Evolutionary conservation across 192 early-diverging fungal species (phyloP), one percentile per base, ranked within the genome.

Genomic region (Rhizophlyctis rosea): DNA sequence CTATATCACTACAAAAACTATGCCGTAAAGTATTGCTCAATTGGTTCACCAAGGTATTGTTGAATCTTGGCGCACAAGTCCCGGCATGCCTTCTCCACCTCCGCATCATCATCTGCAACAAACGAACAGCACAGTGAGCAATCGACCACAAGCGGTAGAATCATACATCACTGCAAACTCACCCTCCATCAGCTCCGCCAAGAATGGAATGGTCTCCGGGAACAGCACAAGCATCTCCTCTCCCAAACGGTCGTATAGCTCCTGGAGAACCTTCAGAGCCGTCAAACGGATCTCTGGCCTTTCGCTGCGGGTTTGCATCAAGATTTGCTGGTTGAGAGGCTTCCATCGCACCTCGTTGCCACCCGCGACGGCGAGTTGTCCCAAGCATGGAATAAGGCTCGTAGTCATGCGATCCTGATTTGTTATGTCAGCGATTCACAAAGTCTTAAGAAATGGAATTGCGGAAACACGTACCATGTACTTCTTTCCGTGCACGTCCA

Each of bases 151-250:
- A n/a, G n/a, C n/a, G n/a, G n/a, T n/a, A n/a, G n/a, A n/a, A n/a
- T n/a, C n/a, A n/a, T n/a, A n/a, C n/a, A n/a, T n/a, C n/a, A n/a
- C n/a, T n/a, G n/a, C n/a, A n/a, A 21, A 54, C 54, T 3, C 48
- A 75, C 72, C 92, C 73, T 99, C 96, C 88, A 95, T 87, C 29
- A 97, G 70, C 74, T 99, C 96, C 1, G 92, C 92, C 68, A 99
- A 69, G 68, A 89, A 90, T 4, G 96, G 93, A 50, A 99, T 91
- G 35, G 92, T 96, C 72, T 97, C 94, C 11, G 95, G 92, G 71
- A 99, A 79, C 59, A 93, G 75, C 28, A 91, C 79, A 34, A 97
- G 76, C 76, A 91, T 93, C 67, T 95, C 94, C 67, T 99, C 96
- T n/a, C 95, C 94, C 7, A 96, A 76, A 31, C 81, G 78, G 54